Conservation (phyloP, 371 early-diverging fungal genomes). For the Mortierella sp. region DNA sequence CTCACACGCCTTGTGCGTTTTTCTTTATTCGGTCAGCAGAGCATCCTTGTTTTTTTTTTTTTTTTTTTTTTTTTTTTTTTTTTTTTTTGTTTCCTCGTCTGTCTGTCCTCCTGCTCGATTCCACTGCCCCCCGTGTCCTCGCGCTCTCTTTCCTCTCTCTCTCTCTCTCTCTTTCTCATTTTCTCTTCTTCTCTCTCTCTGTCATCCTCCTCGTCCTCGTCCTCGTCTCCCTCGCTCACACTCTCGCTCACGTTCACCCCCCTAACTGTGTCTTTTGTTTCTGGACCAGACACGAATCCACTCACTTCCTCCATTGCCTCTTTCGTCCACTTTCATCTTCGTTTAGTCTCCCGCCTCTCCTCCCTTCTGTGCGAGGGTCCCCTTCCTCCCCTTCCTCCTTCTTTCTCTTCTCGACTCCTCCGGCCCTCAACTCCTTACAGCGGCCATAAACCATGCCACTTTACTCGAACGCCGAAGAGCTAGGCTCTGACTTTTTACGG, state of each 20-base stretch:
- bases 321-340: too few relatives aligned
- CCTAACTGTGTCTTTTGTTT: too few relatives aligned
- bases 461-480: conserved; percentile 36
- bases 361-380: not conserved
- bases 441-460: conserved; percentile 13
- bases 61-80: too few relatives aligned
- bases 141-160: not conserved
- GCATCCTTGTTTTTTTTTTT: too few relatives aligned
- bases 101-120: not conserved
- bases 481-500: conserved; percentile 36
- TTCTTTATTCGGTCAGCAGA: not conserved
- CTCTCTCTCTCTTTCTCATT: not conserved
- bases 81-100: not conserved
- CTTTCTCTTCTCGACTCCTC: not conserved
- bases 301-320: too few relatives aligned
- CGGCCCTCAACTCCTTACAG: not conserved
- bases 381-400: not conserved
- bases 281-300: too few relatives aligned
- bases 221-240: not conserved
- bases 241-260: too few relatives aligned
- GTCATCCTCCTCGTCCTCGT: not conserved
- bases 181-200: not conserved
- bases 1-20: too few relatives aligned
- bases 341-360: not conserved
- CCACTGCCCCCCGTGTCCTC: not conserved